A percentile compares a stretch with the other conserved stretches of the same genome.
phyloP scores from a whole-genome alignment of 1,284 basidiomycete genomes.

The Rhodotorula sp. region DNA sequence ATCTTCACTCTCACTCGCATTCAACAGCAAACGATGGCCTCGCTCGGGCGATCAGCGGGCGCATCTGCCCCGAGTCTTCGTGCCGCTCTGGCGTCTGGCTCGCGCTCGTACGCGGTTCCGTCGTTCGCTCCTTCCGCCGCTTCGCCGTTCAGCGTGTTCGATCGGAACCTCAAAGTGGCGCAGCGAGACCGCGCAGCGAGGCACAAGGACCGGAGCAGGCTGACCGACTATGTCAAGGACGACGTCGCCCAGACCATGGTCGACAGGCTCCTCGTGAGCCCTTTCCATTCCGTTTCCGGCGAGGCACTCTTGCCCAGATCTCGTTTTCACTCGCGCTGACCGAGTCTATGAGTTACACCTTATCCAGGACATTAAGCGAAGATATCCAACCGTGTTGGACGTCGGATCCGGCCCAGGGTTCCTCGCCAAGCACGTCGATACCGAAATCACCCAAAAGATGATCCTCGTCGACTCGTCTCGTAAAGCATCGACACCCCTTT shows the following conservation, averaged over 20 bases:
- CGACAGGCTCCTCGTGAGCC: slow-evolving; percentile 74
- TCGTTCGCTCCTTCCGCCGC: slow-evolving; percentile 29
- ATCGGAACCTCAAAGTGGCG: slow-evolving; percentile 73
- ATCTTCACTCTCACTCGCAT: background rate
- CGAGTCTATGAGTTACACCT: background rate
- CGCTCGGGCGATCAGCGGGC: background rate
- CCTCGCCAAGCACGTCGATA: slow-evolving; percentile 78
- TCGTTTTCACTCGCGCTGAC: background rate
- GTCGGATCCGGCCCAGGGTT: slow-evolving; percentile 93
- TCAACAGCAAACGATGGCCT: background rate
- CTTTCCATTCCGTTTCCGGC: background rate
- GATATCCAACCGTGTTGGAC: slow-evolving; percentile 78
- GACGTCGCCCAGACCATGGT: slow-evolving; percentile 87
- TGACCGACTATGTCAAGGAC: slow-evolving; percentile 88
- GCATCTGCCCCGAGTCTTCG: background rate
- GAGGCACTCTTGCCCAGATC: background rate
- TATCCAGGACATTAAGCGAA: slow-evolving; percentile 80
- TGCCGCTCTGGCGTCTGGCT: background rate
- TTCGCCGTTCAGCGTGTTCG: slow-evolving; percentile 63
- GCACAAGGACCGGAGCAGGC: slow-evolving; percentile 62
- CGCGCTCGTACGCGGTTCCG: slow-evolving; percentile 23
- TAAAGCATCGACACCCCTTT: slow-evolving; percentile 49
- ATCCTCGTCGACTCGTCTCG: slow-evolving; percentile 87
- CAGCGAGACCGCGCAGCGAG: slow-evolving; percentile 76
- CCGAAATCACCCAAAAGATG: slow-evolving; percentile 67